Evolutionary conservation across 2,329 filamentous ascomycete genomes (phyloP), one percentile per base, ranked within the genome.

Genomic region (Fusarium keratoplasticum): DNA sequence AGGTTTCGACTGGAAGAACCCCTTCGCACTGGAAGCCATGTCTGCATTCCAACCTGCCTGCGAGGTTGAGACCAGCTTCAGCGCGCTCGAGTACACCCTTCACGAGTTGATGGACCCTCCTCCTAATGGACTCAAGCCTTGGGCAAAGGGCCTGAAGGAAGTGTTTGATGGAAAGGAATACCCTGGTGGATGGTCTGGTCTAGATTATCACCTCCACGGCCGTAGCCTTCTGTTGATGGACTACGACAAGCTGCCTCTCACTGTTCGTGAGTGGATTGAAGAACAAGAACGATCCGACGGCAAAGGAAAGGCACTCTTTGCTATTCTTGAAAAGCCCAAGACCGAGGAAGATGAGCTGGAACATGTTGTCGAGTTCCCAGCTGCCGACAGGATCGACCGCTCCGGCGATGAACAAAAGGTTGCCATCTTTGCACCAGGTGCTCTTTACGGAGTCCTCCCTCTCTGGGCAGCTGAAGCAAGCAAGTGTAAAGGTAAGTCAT

Each of bases 381-480:
- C 73, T 36, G 74, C 75, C 62, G 72, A 77, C 69, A 63, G 80
- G 68, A 71, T 79, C 57, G 62, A 81, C 69, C 66, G 80, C 74
- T 64, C 66, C 65, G 47, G 75, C 27, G 84, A 85, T 66, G 73
- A 79, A 58, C 73, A 81, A 59, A 80, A 77, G 66, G 78, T 86
- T 2, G 84, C 85, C n/a, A 83, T 89, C 33, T 89, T 89, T 76
- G 87, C 87, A 20, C 87, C 87, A 0, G 87, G 87, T 0, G 87
- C 87, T 11, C 73, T 89, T 11, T 88, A 89, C 66, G 82, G 85
- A 36, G 81, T 84, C 13, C 72, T 88, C 55, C 87, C 87, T 36
- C 80, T 89, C 5, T 89, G 86, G 85, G 83, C 86, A 1, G 86
- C 86, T 1, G 83, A 82, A 66, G 74, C 72, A 8, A 85, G 81